Evolutionary conservation across 164 flowering plant genomes (phyloP).

Genomic region (Annona squamosa): DNA sequence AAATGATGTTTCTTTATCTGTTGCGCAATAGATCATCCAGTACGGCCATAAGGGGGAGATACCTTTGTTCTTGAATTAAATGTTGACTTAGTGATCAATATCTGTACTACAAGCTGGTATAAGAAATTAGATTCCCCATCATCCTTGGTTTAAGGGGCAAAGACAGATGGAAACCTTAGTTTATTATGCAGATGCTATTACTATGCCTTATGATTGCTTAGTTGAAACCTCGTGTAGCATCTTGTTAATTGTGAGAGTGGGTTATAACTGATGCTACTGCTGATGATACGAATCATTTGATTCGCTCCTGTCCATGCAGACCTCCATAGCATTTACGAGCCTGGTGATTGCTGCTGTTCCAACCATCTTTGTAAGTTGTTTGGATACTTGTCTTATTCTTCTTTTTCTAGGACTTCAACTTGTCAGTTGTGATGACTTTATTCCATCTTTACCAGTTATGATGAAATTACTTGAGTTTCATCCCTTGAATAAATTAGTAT

Average conservation of each 20-base stretch:
- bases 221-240: neutral
- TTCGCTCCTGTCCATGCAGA: constrained; percentile 37
- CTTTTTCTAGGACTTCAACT: neutral
- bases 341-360: constrained; percentile 73
- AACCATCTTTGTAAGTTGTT: constrained; percentile 54
- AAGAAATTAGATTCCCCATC: neutral
- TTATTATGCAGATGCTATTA: neutral
- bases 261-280: neutral
- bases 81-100: neutral
- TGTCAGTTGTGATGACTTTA: neutral
- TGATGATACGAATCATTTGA: constrained; percentile 4
- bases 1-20: neutral
- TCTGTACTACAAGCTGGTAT: neutral
- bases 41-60: neutral
- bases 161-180: neutral
- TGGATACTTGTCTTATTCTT: neutral
- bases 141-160: neutral
- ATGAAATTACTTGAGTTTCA: neutral
- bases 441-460: neutral
- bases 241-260: neutral
- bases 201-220: neutral
- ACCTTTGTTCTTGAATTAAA: neutral
- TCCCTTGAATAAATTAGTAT: neutral
- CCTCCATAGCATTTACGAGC: constrained; percentile 63
- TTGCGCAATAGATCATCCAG: neutral